Evolutionary conservation across 345 rosid genomes (phyloP), one percentile per base, ranked within the genome.

Genomic region (Anastatica hierochuntica): DNA sequence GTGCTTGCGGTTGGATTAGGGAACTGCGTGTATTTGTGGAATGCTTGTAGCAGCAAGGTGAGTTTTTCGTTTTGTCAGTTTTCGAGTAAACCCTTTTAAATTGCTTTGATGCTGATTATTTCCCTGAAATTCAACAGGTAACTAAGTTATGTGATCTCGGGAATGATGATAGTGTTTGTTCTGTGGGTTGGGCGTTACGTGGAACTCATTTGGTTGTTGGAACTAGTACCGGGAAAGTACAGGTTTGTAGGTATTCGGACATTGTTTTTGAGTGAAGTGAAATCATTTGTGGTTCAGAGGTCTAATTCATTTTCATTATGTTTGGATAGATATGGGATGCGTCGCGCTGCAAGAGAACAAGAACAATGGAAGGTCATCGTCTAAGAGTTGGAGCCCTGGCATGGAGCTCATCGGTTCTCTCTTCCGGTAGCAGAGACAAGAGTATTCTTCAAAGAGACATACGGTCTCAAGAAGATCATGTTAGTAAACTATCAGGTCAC

Each of bases 291-390:
- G n/a, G n/a, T n/a, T n/a, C n/a, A n/a, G n/a, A n/a, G n/a, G 5
- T n/a, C 58, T 19, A 29, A n/a, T n/a, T 19, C 14, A 5, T 7
- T 15, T 36, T 12, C 44, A 66, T 31, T 63, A n/a, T n/a, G n/a
- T n/a, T n/a, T n/a, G n/a, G n/a, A n/a, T n/a, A 94, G 99, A 76
- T 94, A 37, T 94, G 99, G 99, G 99, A 94, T 79, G 84, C 84
- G 44, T 58, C 83, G 29, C 79, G 74, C 58, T 88, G 97, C 76
- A 78, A 63, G 69, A 85, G 71, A 49, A 63, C 85, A 38, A 80
- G 99, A 75, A 80, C 89, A 43, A 83, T 94, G 99, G 99, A 84
- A 62, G 99, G 99, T 60, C 99, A 94, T 79, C 76, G 92, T 14
- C 63, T 82, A 44, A 82, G 97, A 53, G 95, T 85, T 54, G 97